A percentile compares a stretch with the other conserved stretches of the same genome.
Evolutionary conservation across 73 alveolate genomes (phyloP).

Genomic region (Blepharisma japonicum): DNA sequence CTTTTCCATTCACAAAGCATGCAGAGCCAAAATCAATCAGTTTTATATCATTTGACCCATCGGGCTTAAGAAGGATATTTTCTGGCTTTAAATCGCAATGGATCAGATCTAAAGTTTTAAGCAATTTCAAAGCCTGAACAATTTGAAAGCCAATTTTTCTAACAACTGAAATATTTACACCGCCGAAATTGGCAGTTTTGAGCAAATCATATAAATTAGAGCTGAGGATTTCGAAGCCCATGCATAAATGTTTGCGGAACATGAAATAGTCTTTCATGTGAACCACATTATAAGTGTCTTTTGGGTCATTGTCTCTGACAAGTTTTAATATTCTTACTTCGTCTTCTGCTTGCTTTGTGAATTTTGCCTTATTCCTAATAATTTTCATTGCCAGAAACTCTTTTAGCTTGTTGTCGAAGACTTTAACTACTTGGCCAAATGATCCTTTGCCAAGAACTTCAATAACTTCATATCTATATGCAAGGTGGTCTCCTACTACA

Average conservation of each 20-base stretch:
- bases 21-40: conserved; percentile 60
- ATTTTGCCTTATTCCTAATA: conserved; percentile 81
- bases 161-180: conserved; percentile 37
- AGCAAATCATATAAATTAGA: conserved; percentile 68
- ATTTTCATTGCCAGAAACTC: conserved; percentile 84
- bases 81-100: conserved; percentile 66
- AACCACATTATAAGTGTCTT: conserved; percentile 49
- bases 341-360: conserved; percentile 84
- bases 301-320: conserved; percentile 48
- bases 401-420: conserved; percentile 85
- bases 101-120: conserved; percentile 43
- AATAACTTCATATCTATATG: conserved; percentile 88
- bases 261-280: conserved; percentile 51
- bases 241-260: conserved; percentile 59
- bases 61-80: conserved; percentile 40
- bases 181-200: conserved; percentile 58
- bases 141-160: conserved; percentile 26
- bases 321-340: conserved; percentile 80
- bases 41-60: conserved; percentile 19
- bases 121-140: conserved; percentile 40
- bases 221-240: conserved; percentile 66
- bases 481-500: conserved; percentile 80
- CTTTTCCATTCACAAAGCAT: conserved; percentile 56
- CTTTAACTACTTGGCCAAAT: conserved; percentile 92
- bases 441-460: conserved; percentile 89